phyloP scores from a whole-genome alignment of 2,329 filamentous ascomycete genomes.

The Calonectria ilicicola region DNA sequence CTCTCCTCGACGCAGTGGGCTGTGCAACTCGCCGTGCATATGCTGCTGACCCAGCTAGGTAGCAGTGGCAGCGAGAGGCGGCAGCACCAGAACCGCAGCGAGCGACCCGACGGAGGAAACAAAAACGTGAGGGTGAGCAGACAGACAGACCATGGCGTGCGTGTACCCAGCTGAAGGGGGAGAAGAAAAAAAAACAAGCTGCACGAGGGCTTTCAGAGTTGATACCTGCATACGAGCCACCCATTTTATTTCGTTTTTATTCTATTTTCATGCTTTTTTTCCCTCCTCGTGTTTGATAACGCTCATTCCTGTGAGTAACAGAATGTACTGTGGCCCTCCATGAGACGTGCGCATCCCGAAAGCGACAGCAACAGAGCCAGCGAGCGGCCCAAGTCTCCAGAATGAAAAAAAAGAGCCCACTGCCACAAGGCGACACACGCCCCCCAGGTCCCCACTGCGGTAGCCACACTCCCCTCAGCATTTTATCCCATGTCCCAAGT shows the following conservation, averaged over 20 bases:
- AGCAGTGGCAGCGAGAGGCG: neutral
- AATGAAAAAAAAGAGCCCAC: neutral
- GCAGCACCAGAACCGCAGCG: neutral
- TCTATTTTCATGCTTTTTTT: neutral
- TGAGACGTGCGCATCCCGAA: neutral
- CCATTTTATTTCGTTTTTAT: neutral
- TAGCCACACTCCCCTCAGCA: neutral
- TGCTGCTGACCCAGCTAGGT: conserved; percentile 23
- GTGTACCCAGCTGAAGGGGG: conserved; percentile 7
- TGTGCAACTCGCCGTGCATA: conserved; percentile 27
- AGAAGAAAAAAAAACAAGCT: neutral
- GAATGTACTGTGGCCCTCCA: neutral
- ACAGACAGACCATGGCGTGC: conserved; percentile 12
- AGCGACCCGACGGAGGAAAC: neutral
- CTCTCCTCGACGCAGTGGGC: conserved; percentile 10
- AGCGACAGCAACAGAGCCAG: neutral
- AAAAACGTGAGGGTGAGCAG: neutral
- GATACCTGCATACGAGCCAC: conserved; percentile 1
- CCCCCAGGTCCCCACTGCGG: neutral
- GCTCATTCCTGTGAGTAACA: conserved; percentile 2
- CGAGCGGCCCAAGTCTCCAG: neutral
- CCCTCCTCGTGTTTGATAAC: neutral
- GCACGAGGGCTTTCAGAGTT: neutral
- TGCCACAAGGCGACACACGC: conserved; percentile 15
- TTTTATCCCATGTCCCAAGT: conserved; percentile 26